Evolutionary conservation across 1,284 basidiomycete genomes (phyloP).

Genomic region (Rhizoctonia solani): DNA sequence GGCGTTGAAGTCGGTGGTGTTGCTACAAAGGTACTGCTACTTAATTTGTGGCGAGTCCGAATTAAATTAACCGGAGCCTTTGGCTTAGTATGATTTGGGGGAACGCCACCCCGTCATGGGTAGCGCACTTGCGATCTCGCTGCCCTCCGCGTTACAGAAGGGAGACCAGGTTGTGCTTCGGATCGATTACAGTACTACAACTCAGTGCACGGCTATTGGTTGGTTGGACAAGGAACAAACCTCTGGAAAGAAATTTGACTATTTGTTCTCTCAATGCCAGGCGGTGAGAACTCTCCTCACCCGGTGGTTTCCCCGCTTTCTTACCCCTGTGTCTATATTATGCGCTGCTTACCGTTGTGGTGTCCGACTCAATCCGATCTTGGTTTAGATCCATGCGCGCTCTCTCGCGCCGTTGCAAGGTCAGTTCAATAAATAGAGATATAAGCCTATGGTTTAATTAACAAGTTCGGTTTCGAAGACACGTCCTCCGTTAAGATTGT

Average conservation of each 20-base stretch:
- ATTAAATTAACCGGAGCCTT: constrained; percentile 17
- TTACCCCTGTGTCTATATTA: constrained; percentile 35
- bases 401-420: constrained; percentile 82
- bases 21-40: constrained; percentile 51
- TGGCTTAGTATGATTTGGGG: constrained; percentile 57
- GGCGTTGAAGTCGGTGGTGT: constrained; percentile 60
- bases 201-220: constrained; percentile 83
- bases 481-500: constrained; percentile 76
- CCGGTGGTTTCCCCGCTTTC: constrained; percentile 38
- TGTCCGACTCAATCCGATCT: neutral
- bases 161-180: constrained; percentile 60
- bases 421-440: constrained; percentile 40
- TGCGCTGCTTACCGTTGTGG: neutral
- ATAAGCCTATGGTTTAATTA: neutral
- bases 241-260: constrained; percentile 82
- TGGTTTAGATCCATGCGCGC: constrained; percentile 69
- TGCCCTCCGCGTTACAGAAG: constrained; percentile 50
- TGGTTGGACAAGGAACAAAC: constrained; percentile 95
- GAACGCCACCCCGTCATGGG: constrained; percentile 71
- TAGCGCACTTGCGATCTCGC: constrained; percentile 60
- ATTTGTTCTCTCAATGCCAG: constrained; percentile 93
- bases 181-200: constrained; percentile 75
- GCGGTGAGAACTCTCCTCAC: constrained; percentile 50
- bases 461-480: constrained; percentile 48
- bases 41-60: constrained; percentile 7